Evolutionary conservation across 106 monocot species (phyloP).

Genomic region (Cymbidium sinense): DNA sequence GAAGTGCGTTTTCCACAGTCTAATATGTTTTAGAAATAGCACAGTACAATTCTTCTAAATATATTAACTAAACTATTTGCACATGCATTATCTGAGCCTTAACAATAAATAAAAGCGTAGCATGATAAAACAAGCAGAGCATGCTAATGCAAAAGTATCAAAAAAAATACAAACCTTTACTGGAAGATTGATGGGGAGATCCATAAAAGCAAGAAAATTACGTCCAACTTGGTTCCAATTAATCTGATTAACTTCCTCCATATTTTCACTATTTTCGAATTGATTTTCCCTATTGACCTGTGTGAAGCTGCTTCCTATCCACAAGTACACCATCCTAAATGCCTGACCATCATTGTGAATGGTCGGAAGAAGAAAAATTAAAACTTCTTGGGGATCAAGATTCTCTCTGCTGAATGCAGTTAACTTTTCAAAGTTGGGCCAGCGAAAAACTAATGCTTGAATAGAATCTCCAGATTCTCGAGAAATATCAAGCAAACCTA

Average conservation of each 20-base stretch:
- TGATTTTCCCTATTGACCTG: slow-evolving; percentile 11
- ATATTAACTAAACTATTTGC: background rate
- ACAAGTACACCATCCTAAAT: slow-evolving; percentile 40
- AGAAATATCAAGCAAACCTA: slow-evolving; percentile 5
- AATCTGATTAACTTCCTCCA: slow-evolving; percentile 16
- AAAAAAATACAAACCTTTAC: slow-evolving; percentile 39
- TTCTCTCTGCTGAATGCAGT: slow-evolving; percentile 23
- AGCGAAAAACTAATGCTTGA: slow-evolving; percentile 31
- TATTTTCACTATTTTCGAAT: slow-evolving; percentile 7
- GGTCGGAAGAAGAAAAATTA: slow-evolving; percentile 40
- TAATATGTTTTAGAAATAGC: background rate
- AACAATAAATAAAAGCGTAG: background rate
- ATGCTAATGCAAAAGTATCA: background rate
- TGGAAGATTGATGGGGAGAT: slow-evolving; percentile 36
- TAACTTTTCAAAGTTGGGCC: slow-evolving; percentile 50
- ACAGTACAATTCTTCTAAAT: background rate
- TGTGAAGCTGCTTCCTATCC: slow-evolving; percentile 46
- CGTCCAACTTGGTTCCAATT: slow-evolving; percentile 50
- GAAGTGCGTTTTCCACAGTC: background rate
- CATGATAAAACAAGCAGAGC: background rate
- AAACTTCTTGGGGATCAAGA: slow-evolving; percentile 49
- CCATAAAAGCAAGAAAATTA: slow-evolving; percentile 53
- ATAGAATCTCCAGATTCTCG: background rate
- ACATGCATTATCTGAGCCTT: background rate
- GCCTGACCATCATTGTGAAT: slow-evolving; percentile 6